phyloP scores from a whole-genome alignment of 257 asterid genomes.

The Penstemon davidsonii region DNA sequence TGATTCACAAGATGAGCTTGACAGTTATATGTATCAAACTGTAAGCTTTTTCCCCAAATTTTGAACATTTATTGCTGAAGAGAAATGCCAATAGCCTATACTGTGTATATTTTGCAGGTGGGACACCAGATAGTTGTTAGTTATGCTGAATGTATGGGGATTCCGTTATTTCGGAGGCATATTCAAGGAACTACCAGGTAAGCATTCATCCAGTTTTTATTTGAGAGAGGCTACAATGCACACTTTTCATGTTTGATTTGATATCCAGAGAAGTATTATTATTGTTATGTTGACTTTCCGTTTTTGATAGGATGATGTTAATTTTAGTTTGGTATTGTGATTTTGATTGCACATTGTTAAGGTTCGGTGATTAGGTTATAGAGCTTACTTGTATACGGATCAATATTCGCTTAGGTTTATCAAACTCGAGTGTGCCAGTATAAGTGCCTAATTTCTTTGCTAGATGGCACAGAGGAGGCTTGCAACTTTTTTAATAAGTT shows the following conservation, averaged over 20 bases:
- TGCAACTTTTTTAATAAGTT: not conserved
- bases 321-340: not conserved
- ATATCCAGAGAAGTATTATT: not conserved
- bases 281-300: not conserved
- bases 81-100: not conserved
- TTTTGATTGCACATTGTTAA: constrained; percentile 1
- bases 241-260: not conserved
- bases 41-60: constrained; percentile 42
- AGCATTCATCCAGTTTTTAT: constrained; percentile 22
- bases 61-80: not conserved
- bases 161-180: constrained; percentile 89
- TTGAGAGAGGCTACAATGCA: not conserved
- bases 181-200: constrained; percentile 93
- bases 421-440: no score
- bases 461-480: no score
- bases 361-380: not conserved
- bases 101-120: constrained; percentile 49
- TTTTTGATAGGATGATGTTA: constrained; percentile 1
- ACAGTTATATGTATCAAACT: constrained; percentile 98
- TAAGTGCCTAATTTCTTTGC: no score
- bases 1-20: constrained; percentile 82
- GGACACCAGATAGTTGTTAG: constrained; percentile 90
- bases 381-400: no score
- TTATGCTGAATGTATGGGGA: constrained; percentile 90
- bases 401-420: no score